Evolutionary conservation across 768 basidiomycete genomes (phyloP).

Genomic region (Grammothele lineata): DNA sequence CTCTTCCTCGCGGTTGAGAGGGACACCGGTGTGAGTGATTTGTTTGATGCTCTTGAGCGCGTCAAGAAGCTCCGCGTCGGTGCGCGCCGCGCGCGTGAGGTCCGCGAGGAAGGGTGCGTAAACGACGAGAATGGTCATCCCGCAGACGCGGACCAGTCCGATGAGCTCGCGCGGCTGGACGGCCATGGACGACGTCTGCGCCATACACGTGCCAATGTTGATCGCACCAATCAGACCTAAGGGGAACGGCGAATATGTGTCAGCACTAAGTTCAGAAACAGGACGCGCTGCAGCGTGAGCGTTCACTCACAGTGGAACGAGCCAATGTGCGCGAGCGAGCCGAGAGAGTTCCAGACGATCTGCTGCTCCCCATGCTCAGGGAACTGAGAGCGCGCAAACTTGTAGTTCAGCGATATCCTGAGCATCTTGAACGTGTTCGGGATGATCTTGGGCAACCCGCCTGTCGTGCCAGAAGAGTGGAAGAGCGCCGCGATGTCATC

Average conservation of each 20-base stretch:
- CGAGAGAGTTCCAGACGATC: slow-evolving; percentile 14
- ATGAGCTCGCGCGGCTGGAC: slow-evolving; percentile 9
- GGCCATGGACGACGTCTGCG: slow-evolving; percentile 14
- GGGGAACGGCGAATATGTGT: not conserved
- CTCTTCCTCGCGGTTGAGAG: slow-evolving; percentile 18
- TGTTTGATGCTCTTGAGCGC: slow-evolving; percentile 6
- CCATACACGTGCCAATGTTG: slow-evolving; percentile 9
- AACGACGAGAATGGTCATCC: slow-evolving; percentile 11
- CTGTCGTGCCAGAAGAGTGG: slow-evolving; percentile 18
- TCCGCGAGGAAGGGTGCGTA: slow-evolving; percentile 16
- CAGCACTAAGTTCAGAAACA: not conserved
- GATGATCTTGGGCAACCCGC: slow-evolving; percentile 17
- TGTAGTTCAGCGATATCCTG: too few relatives aligned
- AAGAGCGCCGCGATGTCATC: slow-evolving; percentile 12
- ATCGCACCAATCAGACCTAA: not conserved
- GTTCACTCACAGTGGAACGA: slow-evolving; percentile 9
- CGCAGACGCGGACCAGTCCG: slow-evolving; percentile 6
- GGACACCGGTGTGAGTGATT: slow-evolving; percentile 15
- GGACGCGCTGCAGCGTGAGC: too few relatives aligned
- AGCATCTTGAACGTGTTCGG: slow-evolving; percentile 15
- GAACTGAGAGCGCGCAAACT: not conserved
- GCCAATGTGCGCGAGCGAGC: slow-evolving; percentile 16
- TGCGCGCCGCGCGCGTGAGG: slow-evolving; percentile 8
- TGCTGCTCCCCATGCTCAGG: not conserved
- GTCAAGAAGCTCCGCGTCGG: slow-evolving; percentile 3